These are phyloP conservation scores for Arthonia radiata DNA, from an alignment of 495 filamentous ascomycete genomes.

Conservation along the genomic window DNA sequence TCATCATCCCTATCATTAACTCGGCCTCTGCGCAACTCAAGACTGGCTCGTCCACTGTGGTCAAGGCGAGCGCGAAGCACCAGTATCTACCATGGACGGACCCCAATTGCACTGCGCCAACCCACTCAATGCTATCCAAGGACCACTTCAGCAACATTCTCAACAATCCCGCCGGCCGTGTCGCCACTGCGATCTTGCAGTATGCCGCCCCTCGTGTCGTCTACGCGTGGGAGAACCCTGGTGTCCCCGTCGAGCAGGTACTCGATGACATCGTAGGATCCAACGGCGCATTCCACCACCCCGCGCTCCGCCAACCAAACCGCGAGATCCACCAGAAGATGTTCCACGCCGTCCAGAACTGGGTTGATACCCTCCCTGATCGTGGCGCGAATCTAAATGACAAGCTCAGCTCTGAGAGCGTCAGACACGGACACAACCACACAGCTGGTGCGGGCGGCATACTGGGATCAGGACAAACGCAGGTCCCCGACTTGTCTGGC, in stretches of 20 bases:
- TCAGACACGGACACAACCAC: conserved; percentile 61
- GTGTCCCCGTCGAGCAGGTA: conserved; percentile 54
- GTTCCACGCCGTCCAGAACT: conserved; percentile 57
- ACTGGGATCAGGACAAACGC: too few species aligned
- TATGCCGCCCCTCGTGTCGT: conserved; percentile 70
- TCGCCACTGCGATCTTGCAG: conserved; percentile 54
- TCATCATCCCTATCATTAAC: conserved; percentile 76
- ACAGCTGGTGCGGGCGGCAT: too few species aligned
- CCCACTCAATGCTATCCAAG: conserved; percentile 83
- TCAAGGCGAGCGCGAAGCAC: conserved; percentile 55
- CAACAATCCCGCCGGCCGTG: conserved; percentile 64
- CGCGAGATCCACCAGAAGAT: conserved; percentile 63
- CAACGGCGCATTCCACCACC: conserved; percentile 79
- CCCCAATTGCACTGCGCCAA: conserved; percentile 65
- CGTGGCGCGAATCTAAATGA: conserved; percentile 37
- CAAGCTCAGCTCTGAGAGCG: conserved; percentile 54
- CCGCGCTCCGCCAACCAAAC: conserved; percentile 42
- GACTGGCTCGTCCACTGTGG: conserved; percentile 52
- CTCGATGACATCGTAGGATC: conserved; percentile 47
- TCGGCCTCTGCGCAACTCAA: conserved; percentile 60
- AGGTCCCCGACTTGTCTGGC: too few species aligned
- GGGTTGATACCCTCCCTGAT: conserved; percentile 41
- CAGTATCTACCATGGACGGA: conserved; percentile 86
- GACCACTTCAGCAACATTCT: conserved; percentile 90
- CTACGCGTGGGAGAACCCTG: conserved; percentile 72